A percentile compares a stretch with the other conserved stretches of the same genome.
These are phyloP conservation scores for Globisporangium nunn DNA, from an alignment of 352 stramenopile species.

Conservation along the genomic window DNA sequence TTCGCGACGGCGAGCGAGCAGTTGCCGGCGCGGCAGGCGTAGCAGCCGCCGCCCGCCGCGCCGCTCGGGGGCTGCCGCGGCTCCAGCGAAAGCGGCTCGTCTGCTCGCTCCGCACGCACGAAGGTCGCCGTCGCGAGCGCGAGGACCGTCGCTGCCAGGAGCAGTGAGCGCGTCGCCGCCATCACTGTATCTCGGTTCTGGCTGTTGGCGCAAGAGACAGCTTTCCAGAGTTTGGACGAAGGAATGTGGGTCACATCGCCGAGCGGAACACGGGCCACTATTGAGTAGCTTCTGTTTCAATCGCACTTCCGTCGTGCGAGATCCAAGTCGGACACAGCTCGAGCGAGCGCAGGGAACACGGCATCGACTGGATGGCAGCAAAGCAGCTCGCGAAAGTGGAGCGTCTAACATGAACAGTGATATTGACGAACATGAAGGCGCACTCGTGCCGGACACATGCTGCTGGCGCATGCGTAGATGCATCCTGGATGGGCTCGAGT, in stretches of 20 bases:
- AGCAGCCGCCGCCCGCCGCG: constrained; percentile 35
- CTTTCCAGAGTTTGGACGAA: too few relatives aligned
- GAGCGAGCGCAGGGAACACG: too few relatives aligned
- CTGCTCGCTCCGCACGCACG: neutral
- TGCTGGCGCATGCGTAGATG: neutral
- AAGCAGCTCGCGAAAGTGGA: too few relatives aligned
- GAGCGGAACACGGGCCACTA: too few relatives aligned
- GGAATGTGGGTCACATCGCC: too few relatives aligned
- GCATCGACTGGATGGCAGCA: too few relatives aligned
- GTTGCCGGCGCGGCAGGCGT: constrained; percentile 50
- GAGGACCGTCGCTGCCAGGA: neutral
- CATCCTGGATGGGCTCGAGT: neutral
- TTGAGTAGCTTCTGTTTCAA: too few relatives aligned
- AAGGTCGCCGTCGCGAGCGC: neutral
- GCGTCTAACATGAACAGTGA: too few relatives aligned
- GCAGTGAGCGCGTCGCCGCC: neutral
- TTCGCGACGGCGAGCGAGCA: constrained; percentile 60
- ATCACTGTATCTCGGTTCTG: neutral
- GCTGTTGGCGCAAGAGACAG: too few relatives aligned
- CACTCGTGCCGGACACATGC: neutral
- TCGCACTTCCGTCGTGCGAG: too few relatives aligned
- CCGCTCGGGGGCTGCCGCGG: neutral
- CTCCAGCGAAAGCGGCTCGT: neutral
- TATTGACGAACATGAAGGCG: neutral
- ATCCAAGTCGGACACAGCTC: too few relatives aligned